Evolutionary conservation across 352 stramenopile genomes (phyloP), one percentile per base, ranked within the genome.

Genomic region (Phytophthora chlamydospora): DNA sequence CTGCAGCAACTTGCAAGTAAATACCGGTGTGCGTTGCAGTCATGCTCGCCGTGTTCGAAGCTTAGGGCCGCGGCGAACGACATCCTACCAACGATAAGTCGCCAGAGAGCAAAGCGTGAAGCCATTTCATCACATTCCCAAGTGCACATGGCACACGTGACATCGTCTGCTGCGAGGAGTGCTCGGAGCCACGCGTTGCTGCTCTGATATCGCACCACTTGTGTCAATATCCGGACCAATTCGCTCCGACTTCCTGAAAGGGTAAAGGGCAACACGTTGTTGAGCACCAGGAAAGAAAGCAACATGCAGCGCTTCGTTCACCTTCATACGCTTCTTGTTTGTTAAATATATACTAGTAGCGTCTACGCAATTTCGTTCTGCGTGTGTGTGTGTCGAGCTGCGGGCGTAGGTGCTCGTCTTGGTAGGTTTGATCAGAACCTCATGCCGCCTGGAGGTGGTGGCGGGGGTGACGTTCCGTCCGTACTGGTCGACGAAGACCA

Each of bases 281-380:
- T 3, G 3, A 1, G 21, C 21, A 6, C 12, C 44, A 48, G 35
- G 43, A 54, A 44, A 48, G 24, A 44, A 51, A 61, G 41, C 34
- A 51, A 24, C 21, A 24, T 24, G 21, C 3, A 24, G 21, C 21
- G 21, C 21, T 24, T n/a, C n/a, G n/a, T n/a, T n/a, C n/a, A n/a
- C n/a, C n/a, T n/a, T 24, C 21, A 24, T 14, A 51, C 42, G 44
- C 49, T 34, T 7, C 43, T 60, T 19, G 47, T 38, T 39, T 48
- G 24, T 69, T 61, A 66, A 66, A 65, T 69, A 69, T 66, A 61
- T 59, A 24, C 21, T 24, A 24, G 21, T 24, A 50, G 6, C 39
- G 40, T 64, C 47, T 70, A 70, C 62, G 62, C 62, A 60, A 60
- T 70, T 70, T 70, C 40, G 27, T 63, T 65, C 55, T 70, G 48